Percentiles rank a stretch among this genome's conserved stretches.
Evolutionary conservation across 2,329 filamentous ascomycete genomes (phyloP).

Genomic region (Ascochyta pisi): DNA sequence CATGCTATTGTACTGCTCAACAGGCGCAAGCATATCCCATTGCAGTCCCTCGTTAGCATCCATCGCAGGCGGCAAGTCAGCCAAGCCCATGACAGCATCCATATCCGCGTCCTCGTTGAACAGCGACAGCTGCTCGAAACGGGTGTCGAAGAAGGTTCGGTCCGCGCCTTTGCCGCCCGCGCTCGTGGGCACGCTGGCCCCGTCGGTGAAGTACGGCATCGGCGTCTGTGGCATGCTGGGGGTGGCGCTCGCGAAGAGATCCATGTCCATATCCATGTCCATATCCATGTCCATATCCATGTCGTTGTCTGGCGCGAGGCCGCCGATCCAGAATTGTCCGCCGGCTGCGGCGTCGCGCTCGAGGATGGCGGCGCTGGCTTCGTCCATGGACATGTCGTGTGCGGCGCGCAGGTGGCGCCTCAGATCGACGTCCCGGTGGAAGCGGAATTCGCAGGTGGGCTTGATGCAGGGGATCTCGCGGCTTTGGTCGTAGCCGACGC

Average conservation of each 20-base stretch:
- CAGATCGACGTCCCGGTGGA: slow-evolving; percentile 65
- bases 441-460: slow-evolving; percentile 59
- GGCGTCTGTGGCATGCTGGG: slow-evolving; percentile 46
- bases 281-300: neutral
- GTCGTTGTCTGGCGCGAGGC: slow-evolving; percentile 33
- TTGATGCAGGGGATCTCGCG: slow-evolving; percentile 61
- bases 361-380: slow-evolving; percentile 47
- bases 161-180: slow-evolving; percentile 10
- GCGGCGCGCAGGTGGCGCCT: slow-evolving; percentile 60
- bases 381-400: slow-evolving; percentile 49
- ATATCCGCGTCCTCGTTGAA: slow-evolving; percentile 32
- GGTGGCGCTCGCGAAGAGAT: slow-evolving; percentile 11
- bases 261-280: slow-evolving; percentile 12
- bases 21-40: slow-evolving; percentile 35
- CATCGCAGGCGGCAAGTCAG: slow-evolving; percentile 25
- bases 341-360: slow-evolving; percentile 51
- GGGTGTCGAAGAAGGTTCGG: slow-evolving; percentile 14
- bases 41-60: slow-evolving; percentile 30
- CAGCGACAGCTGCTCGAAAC: slow-evolving; percentile 26
- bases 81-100: slow-evolving; percentile 34
- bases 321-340: slow-evolving; percentile 57
- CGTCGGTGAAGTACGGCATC: slow-evolving; percentile 28
- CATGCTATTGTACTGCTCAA: slow-evolving; percentile 34
- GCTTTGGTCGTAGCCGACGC: slow-evolving; percentile 60
- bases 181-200: neutral